These are phyloP conservation scores for Austroboletus niveus DNA, from an alignment of 1,284 basidiomycete species.

Conservation along the genomic window DNA sequence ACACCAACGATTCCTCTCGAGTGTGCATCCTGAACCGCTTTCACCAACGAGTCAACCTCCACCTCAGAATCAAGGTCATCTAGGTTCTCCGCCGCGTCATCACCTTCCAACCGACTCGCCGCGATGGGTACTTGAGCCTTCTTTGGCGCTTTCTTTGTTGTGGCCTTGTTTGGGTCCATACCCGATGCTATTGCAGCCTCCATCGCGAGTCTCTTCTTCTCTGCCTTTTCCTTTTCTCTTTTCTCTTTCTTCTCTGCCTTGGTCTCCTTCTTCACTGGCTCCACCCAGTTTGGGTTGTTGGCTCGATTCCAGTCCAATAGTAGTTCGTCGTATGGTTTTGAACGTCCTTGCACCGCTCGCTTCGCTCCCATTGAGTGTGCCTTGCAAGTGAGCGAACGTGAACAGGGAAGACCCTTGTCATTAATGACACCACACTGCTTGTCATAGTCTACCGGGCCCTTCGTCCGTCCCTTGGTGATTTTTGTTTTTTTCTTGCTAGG, in stretches of 20 bases:
- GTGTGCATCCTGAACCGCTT: conserved; percentile 52
- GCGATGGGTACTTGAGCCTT: conserved; percentile 44
- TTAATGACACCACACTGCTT: conserved; percentile 97
- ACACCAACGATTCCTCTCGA: conserved; percentile 48
- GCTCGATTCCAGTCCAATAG: conserved; percentile 91
- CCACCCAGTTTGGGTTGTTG: conserved; percentile 93
- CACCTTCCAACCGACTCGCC: conserved; percentile 46
- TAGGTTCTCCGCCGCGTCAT: conserved; percentile 68
- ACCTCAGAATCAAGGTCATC: conserved; percentile 80
- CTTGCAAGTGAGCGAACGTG: conserved; percentile 97
- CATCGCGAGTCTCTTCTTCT: conserved; percentile 67
- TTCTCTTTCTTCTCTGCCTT: conserved; percentile 82
- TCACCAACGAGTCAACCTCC: conserved; percentile 59
- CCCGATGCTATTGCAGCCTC: conserved; percentile 66
- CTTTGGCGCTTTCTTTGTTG: conserved; percentile 58
- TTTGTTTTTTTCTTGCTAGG: conserved; percentile 78
- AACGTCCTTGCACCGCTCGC: conserved; percentile 86
- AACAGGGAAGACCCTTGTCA: conserved; percentile 91
- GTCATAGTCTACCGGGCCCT: conserved; percentile 88
- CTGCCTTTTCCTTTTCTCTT: conserved; percentile 71
- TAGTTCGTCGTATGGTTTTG: conserved; percentile 83
- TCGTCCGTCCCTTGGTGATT: conserved; percentile 71
- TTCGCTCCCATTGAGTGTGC: conserved; percentile 98
- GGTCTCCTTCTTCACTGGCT: conserved; percentile 81
- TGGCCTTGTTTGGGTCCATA: conserved; percentile 42